Evolutionary conservation across 208 protist species (phyloP).

Genomic region (Crithidia fasciculata): DNA sequence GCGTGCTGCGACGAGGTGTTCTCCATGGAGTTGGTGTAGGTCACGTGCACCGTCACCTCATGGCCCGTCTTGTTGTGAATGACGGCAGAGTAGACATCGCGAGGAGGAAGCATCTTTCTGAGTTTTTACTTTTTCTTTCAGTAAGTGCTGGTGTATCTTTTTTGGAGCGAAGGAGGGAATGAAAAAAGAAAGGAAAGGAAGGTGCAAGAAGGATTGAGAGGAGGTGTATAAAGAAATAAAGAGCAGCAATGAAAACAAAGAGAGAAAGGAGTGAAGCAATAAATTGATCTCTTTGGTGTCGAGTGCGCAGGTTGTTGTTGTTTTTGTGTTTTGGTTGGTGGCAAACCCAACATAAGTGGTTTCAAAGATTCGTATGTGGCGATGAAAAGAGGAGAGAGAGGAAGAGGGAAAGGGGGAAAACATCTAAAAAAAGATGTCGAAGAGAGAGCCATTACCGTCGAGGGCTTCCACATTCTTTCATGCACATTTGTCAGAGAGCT

Average conservation of each 20-base stretch:
- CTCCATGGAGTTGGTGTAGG: slow-evolving; percentile 37
- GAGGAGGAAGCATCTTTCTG: slow-evolving; percentile 57
- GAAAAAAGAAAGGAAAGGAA: slow-evolving; percentile 8
- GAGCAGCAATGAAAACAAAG: slow-evolving; percentile 9
- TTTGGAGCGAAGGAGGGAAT: slow-evolving; percentile 6
- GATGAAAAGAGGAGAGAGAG: background rate
- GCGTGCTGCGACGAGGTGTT: slow-evolving; percentile 6
- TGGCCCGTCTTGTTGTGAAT: slow-evolving; percentile 52
- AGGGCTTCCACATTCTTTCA: too few relatives aligned
- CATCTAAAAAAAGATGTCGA: background rate
- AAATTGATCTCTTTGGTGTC: background rate
- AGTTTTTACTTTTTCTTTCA: too few relatives aligned
- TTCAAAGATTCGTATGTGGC: too few relatives aligned
- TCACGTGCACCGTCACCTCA: slow-evolving; percentile 40
- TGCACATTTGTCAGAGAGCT: too few relatives aligned
- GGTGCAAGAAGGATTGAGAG: background rate
- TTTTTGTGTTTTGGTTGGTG: too few relatives aligned
- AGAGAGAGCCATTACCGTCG: too few relatives aligned
- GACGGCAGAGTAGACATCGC: slow-evolving; percentile 69
- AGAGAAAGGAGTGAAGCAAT: background rate
- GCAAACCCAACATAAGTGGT: too few relatives aligned
- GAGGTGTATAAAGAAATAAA: background rate
- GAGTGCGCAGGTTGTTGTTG: background rate
- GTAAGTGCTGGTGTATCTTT: too few relatives aligned
- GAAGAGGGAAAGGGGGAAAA: background rate